Evolutionary conservation across 2,329 filamentous ascomycete genomes (phyloP).

Genomic region (Aureobasidium leucospermi): DNA sequence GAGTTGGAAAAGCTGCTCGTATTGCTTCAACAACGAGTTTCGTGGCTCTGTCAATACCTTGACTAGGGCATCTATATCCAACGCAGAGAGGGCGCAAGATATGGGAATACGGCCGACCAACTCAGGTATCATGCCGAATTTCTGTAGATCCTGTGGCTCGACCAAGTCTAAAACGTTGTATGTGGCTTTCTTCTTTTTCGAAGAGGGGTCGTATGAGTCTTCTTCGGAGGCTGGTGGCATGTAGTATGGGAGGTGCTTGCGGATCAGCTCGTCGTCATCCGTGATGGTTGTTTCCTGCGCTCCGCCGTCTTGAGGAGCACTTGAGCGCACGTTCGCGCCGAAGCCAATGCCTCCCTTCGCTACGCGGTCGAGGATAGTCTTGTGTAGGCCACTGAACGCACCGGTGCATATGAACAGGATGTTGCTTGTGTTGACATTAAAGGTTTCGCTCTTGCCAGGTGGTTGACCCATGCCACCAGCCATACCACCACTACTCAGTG

Average conservation of each 20-base stretch:
- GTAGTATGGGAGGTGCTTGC: constrained; percentile 44
- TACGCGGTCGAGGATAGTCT: constrained; percentile 78
- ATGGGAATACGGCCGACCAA: constrained; percentile 94
- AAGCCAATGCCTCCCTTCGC: constrained; percentile 85
- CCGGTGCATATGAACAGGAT: constrained; percentile 97
- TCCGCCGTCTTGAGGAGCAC: constrained; percentile 41
- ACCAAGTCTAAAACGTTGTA: constrained; percentile 61
- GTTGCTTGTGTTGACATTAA: constrained; percentile 83
- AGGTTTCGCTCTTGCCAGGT: constrained; percentile 50
- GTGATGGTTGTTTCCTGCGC: constrained; percentile 52
- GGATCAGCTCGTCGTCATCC: constrained; percentile 51
- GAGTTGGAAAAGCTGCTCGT: constrained; percentile 78
- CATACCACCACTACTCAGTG: constrained; percentile 26
- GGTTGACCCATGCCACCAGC: constrained; percentile 23
- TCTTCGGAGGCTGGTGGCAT: constrained; percentile 24
- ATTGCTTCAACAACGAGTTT: constrained; percentile 82
- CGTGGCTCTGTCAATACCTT: constrained; percentile 88
- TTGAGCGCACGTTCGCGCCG: constrained; percentile 65
- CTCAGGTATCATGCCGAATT: constrained; percentile 74
- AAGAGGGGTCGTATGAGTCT: constrained; percentile 54
- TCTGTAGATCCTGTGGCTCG: constrained; percentile 69
- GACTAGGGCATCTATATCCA: constrained; percentile 62
- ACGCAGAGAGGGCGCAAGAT: constrained; percentile 72
- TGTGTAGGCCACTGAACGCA: constrained; percentile 88
- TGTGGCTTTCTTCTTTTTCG: constrained; percentile 61